Evolutionary conservation across 75 land plant genomes (phyloP), one percentile per base, ranked within the genome.

Genomic region (Picea glauca): DNA sequence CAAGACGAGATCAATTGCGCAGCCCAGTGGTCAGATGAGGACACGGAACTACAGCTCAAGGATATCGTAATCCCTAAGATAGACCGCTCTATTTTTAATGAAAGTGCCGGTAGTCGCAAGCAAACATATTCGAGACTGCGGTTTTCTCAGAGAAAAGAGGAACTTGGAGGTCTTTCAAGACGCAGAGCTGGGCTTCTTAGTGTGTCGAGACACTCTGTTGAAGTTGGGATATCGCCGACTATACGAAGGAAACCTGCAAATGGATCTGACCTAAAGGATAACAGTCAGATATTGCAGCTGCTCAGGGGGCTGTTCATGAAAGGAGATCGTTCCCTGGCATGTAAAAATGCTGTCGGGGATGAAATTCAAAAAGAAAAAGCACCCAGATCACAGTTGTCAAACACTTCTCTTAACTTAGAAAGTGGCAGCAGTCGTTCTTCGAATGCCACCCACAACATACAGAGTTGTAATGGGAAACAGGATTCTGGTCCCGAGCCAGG

Each of bases 121-220:
- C 95, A 93, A 81, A 91, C 95, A 64, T 93, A 87, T 80, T 84
- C 91, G 60, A 90, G 91, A 79, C 78, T 89, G 84, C 89, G 89
- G 72, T 82, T 90, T 57, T 85, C 84, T 33, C 88, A 74, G 46
- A 76, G 84, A 60, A 72, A 79, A 32, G 43, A 81, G 61, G 56
- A 70, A 18, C n/a, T 31, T 79, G 30, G 77, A 32, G 56, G 58
- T 73, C 4, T 76, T 59, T n/a, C 79, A 75, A 74, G 58, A 62
- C n/a, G 60, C 76, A 33, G 74, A 70, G 15, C 30, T 30, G 54
- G 57, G 32, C 79, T 64, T 64, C 57, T 35, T 38, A 31, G 67
- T 40, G 79, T 61, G 20, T 59, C 66, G 61, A 9, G 77, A 59
- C 77, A 64, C 68, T 30, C 76, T n/a, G 26, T 72, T 64, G 70